Base-by-base conservation (phyloP, 2,329 filamentous ascomycete species). In the Hansfordia pulvinata region DNA sequence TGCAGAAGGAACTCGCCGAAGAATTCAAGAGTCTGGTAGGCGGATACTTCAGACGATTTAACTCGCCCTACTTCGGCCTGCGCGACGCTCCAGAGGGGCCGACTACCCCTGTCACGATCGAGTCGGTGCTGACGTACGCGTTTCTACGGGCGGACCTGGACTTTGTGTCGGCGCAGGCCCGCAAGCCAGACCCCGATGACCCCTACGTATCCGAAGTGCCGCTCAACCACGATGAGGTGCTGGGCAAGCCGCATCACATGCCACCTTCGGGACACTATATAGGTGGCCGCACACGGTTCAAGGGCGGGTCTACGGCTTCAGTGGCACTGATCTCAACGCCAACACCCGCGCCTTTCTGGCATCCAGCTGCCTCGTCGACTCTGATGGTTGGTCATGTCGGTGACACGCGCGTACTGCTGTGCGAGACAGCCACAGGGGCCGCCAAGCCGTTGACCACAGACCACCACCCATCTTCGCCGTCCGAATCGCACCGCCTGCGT, bases 121-220 rank as follows among this genome's bases (percentile, higher is more conserved):
- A 88, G 44, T 72, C 80, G 1, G 73, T 93, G 19, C 62, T 98
- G 28, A 80, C 80, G 32, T 96, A 96, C 52, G 84, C 88, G 13
- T 98, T 98, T 43, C 64, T 98, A 25, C 81, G 84, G 40, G 85
- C 86, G 18, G 90, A 98, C 49, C 71, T 94, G 27, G 88, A 96
- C 53, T 98, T 98, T 44, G 76, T 96, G 29, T 72, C 79, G 5
- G 85, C 84, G 1, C 88, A 96, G 53, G 85, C 85, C 5, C 68
- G 71, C 23, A 93, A 92, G 49, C 65, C 75, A n/a, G 69, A 80
- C 40, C 65, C 75, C 0, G 68, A 79, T 35, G 81, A 92, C 41
- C 62, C 70, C 4, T 69, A 76, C 20, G 60, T 73, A 11, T 66
- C 72, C 22, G 86, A 94, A 46, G 62, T 68, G 14, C 85, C 86